A percentile compares a stretch with the other conserved stretches of the same genome.
phyloP scores from a whole-genome alignment of 2,329 filamentous ascomycete genomes.

The Phialophora tarda region DNA sequence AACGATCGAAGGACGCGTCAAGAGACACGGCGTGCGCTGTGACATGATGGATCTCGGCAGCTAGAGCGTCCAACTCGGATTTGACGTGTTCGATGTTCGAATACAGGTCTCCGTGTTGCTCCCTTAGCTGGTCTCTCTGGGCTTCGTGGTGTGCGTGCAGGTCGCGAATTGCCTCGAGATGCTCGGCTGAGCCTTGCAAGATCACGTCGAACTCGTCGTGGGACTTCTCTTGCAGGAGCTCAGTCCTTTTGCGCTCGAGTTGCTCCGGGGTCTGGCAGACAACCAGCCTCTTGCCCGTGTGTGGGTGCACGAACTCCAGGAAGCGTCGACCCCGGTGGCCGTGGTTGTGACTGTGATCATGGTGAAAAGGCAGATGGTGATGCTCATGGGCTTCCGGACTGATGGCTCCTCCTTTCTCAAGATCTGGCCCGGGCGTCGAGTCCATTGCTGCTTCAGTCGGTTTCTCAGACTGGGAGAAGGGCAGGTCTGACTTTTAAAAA shows the following conservation, averaged over 20 bases:
- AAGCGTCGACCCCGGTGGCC: constrained; percentile 49
- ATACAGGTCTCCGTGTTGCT: constrained; percentile 58
- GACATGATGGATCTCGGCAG: constrained; percentile 60
- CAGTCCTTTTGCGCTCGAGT: constrained; percentile 19
- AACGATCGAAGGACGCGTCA: constrained; percentile 67
- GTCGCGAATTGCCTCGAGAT: constrained; percentile 52
- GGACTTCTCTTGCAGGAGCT: constrained; percentile 23
- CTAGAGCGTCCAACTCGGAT: constrained; percentile 59
- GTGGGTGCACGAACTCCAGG: constrained; percentile 61
- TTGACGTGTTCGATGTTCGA: constrained; percentile 64
- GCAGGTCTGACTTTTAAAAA: neutral
- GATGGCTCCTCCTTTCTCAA: constrained; percentile 13
- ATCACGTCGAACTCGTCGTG: constrained; percentile 29
- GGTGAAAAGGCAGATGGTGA: constrained; percentile 31
- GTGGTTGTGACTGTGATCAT: constrained; percentile 26
- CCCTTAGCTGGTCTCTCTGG: constrained; percentile 54
- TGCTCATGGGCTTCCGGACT: constrained; percentile 22
- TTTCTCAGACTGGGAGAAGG: neutral
- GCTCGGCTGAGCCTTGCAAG: constrained; percentile 31
- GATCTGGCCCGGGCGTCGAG: constrained; percentile 15
- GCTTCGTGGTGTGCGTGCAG: constrained; percentile 61
- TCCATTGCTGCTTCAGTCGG: neutral
- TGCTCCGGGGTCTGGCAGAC: constrained; percentile 60
- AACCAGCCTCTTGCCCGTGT: constrained; percentile 60
- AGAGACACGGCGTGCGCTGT: constrained; percentile 61